Percentiles rank a stretch among this genome's conserved stretches.
These are phyloP conservation scores for Crucihimalaya himalaica DNA, from an alignment of 345 rosid genomes.

Conservation along the genomic window DNA sequence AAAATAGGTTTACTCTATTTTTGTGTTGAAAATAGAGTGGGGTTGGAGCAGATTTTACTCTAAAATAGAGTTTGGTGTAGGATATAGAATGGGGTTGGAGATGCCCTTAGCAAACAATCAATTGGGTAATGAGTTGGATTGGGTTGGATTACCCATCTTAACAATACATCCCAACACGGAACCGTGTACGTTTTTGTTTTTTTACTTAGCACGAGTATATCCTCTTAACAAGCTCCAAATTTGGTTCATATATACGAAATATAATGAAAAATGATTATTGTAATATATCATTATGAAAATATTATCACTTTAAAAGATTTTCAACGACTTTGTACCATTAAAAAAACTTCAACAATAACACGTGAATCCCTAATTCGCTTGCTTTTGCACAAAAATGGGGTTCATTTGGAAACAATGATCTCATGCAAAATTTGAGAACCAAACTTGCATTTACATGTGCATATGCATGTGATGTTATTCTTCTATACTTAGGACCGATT, in stretches of 20 bases:
- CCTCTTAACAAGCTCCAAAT: background rate
- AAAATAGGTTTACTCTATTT: too few relatives aligned
- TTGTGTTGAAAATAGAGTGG: too few relatives aligned
- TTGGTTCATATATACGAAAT: background rate
- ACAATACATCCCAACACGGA: conserved; percentile 3
- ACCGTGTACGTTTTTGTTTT: background rate
- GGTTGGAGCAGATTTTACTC: too few relatives aligned
- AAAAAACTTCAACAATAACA: background rate
- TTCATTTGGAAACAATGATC: background rate
- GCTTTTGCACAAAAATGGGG: background rate
- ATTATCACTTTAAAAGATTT: background rate
- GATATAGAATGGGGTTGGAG: too few relatives aligned
- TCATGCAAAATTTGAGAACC: background rate
- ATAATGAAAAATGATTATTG: background rate
- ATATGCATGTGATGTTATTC: background rate
- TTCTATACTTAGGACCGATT: background rate
- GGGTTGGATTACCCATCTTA: too few relatives aligned
- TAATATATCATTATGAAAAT: background rate
- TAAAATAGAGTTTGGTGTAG: too few relatives aligned
- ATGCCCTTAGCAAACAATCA: too few relatives aligned
- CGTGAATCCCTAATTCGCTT: background rate
- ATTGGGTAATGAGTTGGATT: too few relatives aligned
- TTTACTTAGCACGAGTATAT: background rate
- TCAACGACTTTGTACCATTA: background rate
- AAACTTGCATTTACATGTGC: too few relatives aligned